Evolutionary conservation across 2,329 filamentous ascomycete genomes (phyloP).

Genomic region (Diplodia scrobiculata): DNA sequence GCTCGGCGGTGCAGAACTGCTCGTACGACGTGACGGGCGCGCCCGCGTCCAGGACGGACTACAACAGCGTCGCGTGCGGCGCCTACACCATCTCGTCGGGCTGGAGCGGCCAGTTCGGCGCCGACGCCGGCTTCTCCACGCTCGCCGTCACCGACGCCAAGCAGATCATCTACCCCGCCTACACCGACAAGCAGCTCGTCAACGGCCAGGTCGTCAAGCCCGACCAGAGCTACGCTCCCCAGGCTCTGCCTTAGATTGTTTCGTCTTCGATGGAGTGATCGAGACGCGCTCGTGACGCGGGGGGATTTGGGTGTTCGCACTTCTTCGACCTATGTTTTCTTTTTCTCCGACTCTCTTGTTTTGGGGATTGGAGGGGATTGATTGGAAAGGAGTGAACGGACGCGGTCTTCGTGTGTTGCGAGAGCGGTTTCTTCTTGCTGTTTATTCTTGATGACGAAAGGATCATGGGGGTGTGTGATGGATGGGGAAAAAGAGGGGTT

Average conservation of each 20-base stretch:
- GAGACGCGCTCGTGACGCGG: not conserved
- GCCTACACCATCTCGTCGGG: slow-evolving; percentile 5
- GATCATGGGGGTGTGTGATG: not conserved
- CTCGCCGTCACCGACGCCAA: slow-evolving; percentile 15
- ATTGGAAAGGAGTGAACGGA: not conserved
- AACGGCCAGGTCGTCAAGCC: slow-evolving; percentile 19
- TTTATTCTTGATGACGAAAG: not conserved
- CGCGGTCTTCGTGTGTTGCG: not conserved
- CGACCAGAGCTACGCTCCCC: slow-evolving; percentile 24
- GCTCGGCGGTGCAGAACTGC: slow-evolving; percentile 2
- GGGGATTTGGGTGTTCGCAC: not conserved
- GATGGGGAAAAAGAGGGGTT: not conserved
- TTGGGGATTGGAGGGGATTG: not conserved
- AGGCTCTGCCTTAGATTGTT: slow-evolving; percentile 15
- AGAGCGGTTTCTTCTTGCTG: not conserved
- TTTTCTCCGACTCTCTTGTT: too few species aligned
- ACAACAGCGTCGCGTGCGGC: slow-evolving; percentile 25
- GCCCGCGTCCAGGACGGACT: not conserved
- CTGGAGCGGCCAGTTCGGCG: slow-evolving; percentile 28
- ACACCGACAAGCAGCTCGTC: slow-evolving; percentile 25
- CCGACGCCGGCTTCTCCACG: slow-evolving; percentile 18
- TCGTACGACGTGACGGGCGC: slow-evolving; percentile 15
- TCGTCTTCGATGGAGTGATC: not conserved
- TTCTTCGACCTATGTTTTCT: not conserved
- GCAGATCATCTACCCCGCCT: slow-evolving; percentile 24